Evolutionary conservation across 2,329 filamentous ascomycete species (phyloP), one percentile per base, ranked within the genome.

Genomic region (Colletotrichum sojae): DNA sequence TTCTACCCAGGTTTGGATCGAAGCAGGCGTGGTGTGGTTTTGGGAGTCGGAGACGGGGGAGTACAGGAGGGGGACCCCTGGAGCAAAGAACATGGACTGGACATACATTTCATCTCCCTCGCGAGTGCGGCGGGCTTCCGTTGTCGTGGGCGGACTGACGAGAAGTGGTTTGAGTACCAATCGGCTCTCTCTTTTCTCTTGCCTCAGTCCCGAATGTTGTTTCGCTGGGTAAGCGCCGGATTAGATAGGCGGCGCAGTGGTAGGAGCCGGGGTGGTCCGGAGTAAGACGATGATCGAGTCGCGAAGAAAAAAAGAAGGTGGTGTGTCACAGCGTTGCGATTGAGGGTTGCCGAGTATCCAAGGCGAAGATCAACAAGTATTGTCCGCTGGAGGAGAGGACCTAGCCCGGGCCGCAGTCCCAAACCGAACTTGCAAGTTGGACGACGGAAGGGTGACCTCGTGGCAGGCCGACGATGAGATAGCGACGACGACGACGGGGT

Each of bases 1-100:
- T 63, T 68, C 63, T 63, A 20, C 51, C 43, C 51, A 68, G 63
- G 52, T 67, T 49, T 70, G 67, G 57, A 57, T 63, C 53, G 57
- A 70, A 68, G 63, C 62, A 66, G 45, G 55, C 49, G 31, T 55
- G 25, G 66, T 40, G 49, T 36, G 31, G 31, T 36, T 36, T 62
- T 67, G 49, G 55, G 54, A 58, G 53, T 54, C 43, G n/a, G 63
- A 46, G 63, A 68, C 51, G 15, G 52, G 53, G 53, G 27, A 49
- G 43, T 22, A 52, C 20, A 51, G 57, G 48, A 60, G 63, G 61
- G 67, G 51, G 39, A 18, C 52, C 67, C 62, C 62, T 66, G 62
- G 51, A 53, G 31, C 13, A 39, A 45, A 31, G 16, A 36, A 62
- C 20, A 36, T 25, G 22, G 22, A 25, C 15, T 22, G 48, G 55